Evolutionary conservation across 257 asterid species (phyloP).

Genomic region (Solanum etuberosum): DNA sequence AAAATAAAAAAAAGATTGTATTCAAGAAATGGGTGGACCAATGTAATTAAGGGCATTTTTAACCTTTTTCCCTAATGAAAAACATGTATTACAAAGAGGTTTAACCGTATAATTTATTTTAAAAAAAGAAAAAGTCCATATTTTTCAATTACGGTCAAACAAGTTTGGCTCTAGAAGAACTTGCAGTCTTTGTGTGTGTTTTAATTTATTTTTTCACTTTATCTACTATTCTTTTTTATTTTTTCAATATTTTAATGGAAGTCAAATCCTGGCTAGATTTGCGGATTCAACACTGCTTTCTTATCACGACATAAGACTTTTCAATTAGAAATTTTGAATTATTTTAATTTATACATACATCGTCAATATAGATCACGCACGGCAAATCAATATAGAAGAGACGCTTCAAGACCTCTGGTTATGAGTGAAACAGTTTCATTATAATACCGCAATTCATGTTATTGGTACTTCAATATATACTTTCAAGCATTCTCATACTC

Average conservation of each 20-base stretch:
- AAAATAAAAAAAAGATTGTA: background rate
- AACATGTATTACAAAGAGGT: too few relatives aligned
- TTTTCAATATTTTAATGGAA: background rate
- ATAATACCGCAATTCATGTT: fast-evolving
- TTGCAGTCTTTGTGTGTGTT: background rate
- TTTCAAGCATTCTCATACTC: too few relatives aligned
- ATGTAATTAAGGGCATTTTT: too few relatives aligned
- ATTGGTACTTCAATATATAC: too few relatives aligned
- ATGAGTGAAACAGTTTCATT: too few relatives aligned
- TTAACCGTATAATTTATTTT: too few relatives aligned
- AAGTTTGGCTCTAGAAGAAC: background rate
- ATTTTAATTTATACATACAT: background rate
- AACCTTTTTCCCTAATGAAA: too few relatives aligned
- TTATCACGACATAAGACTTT: background rate
- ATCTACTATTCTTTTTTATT: background rate
- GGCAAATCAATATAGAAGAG: too few relatives aligned
- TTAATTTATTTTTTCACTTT: background rate
- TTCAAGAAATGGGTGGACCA: background rate
- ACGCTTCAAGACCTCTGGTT: too few relatives aligned
- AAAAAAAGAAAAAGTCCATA: background rate
- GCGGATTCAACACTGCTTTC: background rate
- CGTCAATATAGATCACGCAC: too few relatives aligned
- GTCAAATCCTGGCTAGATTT: background rate
- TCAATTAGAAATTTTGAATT: background rate
- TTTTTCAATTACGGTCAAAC: background rate